Evolutionary conservation across 768 basidiomycete genomes (phyloP).

Genomic region (Lactarius deliciosus): DNA sequence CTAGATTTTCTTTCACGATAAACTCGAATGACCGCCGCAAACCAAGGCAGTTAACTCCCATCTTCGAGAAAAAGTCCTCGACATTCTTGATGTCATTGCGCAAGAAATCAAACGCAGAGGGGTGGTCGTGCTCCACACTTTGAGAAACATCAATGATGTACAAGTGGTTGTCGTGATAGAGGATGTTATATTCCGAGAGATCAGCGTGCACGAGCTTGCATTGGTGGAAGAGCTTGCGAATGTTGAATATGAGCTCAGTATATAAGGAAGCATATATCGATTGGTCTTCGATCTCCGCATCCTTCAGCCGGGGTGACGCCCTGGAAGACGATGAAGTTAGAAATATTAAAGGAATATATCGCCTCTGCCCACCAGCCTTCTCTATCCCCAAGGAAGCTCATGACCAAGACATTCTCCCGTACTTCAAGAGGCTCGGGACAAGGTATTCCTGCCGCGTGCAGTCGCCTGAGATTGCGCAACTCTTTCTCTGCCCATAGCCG

Average conservation of each 20-base stretch:
- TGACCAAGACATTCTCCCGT: conserved; percentile 94
- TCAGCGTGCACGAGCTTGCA: conserved; percentile 98
- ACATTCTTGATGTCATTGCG: conserved; percentile 89
- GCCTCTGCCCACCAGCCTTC: conserved; percentile 68
- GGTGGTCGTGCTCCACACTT: conserved; percentile 98
- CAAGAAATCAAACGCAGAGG: conserved; percentile 93
- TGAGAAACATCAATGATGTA: conserved; percentile 98
- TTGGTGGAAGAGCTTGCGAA: conserved; percentile 82
- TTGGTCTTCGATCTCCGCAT: conserved; percentile 58
- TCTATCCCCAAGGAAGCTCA: conserved; percentile 84
- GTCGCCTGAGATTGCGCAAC: conserved; percentile 89
- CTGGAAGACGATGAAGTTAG: conserved; percentile 40
- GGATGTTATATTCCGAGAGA: conserved; percentile 96
- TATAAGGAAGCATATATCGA: conserved; percentile 63
- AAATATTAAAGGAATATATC: conserved; percentile 14
- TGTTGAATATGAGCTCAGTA: conserved; percentile 69
- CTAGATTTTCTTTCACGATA: conserved; percentile 59
- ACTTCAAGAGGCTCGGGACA: conserved; percentile 92
- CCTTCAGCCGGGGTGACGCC: conserved; percentile 93
- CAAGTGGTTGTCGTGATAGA: conserved; percentile 79
- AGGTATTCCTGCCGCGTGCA: conserved; percentile 77
- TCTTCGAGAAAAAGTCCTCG: conserved; percentile 85
- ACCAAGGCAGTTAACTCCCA: conserved; percentile 75
- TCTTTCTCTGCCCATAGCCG: conserved; percentile 99
- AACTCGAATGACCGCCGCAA: conserved; percentile 87